phyloP scores from a whole-genome alignment of 331 rosid species.

The Acacia pycnantha region DNA sequence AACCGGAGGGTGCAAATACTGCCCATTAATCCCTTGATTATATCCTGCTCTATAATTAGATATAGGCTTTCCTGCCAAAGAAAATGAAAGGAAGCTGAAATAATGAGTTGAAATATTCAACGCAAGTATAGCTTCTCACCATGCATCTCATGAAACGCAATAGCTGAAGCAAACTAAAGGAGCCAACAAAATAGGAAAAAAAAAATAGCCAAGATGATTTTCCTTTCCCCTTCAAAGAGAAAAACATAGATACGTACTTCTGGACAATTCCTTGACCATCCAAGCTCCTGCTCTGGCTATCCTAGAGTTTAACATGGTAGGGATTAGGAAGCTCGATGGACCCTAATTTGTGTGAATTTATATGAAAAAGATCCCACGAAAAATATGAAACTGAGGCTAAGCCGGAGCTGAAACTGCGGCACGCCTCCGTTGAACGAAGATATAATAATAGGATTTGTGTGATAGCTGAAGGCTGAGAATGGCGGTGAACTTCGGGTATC shows the following conservation, averaged over 20 bases:
- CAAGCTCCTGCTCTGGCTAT: constrained; percentile 42
- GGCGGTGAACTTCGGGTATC: neutral
- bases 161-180: neutral
- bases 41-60: constrained; percentile 21
- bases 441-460: neutral
- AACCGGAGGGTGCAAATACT: neutral
- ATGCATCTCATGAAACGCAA: neutral
- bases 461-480: neutral
- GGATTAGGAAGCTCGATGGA: constrained; percentile 10
- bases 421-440: neutral
- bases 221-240: neutral
- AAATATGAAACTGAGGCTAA: neutral
- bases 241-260: constrained; percentile 16
- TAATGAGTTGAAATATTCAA: neutral
- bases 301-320: constrained; percentile 32
- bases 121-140: neutral
- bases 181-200: neutral
- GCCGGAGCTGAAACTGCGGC: neutral
- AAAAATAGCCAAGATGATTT: neutral
- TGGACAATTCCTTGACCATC: constrained; percentile 28
- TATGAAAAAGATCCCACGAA: neutral
- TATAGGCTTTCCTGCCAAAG: constrained; percentile 31
- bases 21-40: neutral
- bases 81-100: neutral
- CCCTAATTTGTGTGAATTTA: constrained; percentile 28